These are phyloP conservation scores for Coffea humblotiana DNA, from an alignment of 305 asterid species.

Conservation along the genomic window DNA sequence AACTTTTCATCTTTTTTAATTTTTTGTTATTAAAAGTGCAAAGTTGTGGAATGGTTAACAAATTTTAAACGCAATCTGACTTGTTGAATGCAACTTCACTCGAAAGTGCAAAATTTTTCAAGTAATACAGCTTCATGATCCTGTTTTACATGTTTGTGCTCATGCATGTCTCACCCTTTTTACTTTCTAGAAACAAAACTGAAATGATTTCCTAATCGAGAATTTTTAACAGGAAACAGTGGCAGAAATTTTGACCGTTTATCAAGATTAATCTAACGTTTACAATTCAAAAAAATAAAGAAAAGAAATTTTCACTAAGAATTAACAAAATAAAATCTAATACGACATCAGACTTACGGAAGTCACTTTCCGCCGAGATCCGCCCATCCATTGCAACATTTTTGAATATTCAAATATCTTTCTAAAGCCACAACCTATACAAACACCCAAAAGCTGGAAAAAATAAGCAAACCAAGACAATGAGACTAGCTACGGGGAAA, in stretches of 20 bases:
- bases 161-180: too few species aligned
- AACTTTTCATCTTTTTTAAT: neutral
- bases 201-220: too few species aligned
- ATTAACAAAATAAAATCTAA: neutral
- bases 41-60: neutral
- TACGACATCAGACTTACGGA: conserved; percentile 50
- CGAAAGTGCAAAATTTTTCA: neutral
- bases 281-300: neutral
- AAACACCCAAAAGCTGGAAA: conserved; percentile 10
- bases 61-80: neutral
- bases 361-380: conserved; percentile 83
- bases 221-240: neutral
- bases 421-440: conserved; percentile 12
- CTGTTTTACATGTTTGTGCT: too few species aligned
- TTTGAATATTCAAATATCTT: conserved; percentile 14
- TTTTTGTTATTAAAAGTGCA: neutral
- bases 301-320: neutral
- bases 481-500: neutral
- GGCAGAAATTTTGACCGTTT: neutral
- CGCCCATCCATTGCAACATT: conserved; percentile 99
- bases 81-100: neutral
- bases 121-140: too few species aligned
- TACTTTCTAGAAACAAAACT: neutral
- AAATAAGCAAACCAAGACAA: neutral
- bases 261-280: neutral